phyloP scores from a whole-genome alignment of 148 eudicot genomes.

The Rheum nobile region DNA sequence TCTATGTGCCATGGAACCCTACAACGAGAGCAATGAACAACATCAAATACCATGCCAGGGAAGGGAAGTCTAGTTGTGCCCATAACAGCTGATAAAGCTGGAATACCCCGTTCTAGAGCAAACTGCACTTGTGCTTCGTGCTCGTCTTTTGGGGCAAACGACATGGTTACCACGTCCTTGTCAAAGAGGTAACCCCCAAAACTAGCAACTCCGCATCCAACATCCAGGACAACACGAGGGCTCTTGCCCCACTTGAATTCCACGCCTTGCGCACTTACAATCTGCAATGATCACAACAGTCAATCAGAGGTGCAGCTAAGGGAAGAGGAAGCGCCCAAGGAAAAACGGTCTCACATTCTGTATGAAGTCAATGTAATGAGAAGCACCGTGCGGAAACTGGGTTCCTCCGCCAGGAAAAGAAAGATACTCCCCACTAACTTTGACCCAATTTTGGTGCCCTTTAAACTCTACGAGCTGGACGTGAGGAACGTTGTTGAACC shows the following conservation, averaged over 20 bases:
- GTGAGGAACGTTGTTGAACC: conserved; percentile 90
- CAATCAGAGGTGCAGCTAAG: neutral
- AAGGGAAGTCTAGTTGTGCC: conserved; percentile 81
- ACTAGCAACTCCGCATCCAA: conserved; percentile 71
- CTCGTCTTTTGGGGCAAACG: conserved; percentile 81
- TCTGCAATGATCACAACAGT: conserved; percentile 19
- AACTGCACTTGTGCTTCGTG: conserved; percentile 80
- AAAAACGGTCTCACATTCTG: conserved; percentile 37
- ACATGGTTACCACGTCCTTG: conserved; percentile 50
- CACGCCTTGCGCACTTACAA: conserved; percentile 22
- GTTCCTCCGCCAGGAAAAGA: conserved; percentile 98
- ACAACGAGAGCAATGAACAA: conserved; percentile 87
- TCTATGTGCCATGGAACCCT: conserved; percentile 90
- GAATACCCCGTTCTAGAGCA: conserved; percentile 75
- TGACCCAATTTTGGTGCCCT: conserved; percentile 96
- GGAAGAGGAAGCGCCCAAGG: too few species aligned
- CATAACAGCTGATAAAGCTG: conserved; percentile 88
- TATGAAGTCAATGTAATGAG: conserved; percentile 83
- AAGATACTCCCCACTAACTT: conserved; percentile 79
- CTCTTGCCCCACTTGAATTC: conserved; percentile 79
- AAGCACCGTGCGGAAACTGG: conserved; percentile 91
- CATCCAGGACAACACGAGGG: conserved; percentile 74
- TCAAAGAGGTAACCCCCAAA: conserved; percentile 41
- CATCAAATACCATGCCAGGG: conserved; percentile 68
- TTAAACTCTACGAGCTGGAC: conserved; percentile 63